These are phyloP conservation scores for Cercospora sp. DNA, from an alignment of 2,329 filamentous ascomycete genomes.

Conservation along the genomic window DNA sequence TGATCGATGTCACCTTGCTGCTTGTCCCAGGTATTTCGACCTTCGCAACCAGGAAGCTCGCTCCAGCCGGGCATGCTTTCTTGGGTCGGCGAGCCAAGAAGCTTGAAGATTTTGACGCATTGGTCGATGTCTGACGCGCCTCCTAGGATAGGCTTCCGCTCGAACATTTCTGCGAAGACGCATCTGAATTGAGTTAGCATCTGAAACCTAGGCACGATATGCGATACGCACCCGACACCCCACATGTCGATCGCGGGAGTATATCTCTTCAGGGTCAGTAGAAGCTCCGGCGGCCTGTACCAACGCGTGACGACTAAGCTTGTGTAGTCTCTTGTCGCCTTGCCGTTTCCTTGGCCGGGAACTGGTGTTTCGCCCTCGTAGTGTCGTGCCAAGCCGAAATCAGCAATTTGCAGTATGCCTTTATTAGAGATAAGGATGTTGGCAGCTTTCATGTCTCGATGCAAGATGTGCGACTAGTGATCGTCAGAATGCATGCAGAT, in stretches of 20 bases:
- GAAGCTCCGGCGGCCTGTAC: conserved; percentile 92
- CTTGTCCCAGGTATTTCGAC: conserved; percentile 61
- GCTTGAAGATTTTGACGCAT: conserved; percentile 87
- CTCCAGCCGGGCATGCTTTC: conserved; percentile 92
- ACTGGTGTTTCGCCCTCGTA: conserved; percentile 83
- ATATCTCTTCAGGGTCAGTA: conserved; percentile 84
- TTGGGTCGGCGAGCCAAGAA: conserved; percentile 86
- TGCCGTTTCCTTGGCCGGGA: conserved; percentile 75
- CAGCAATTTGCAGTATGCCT: conserved; percentile 91
- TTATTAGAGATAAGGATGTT: conserved; percentile 95
- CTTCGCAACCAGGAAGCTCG: conserved; percentile 76
- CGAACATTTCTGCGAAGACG: conserved; percentile 97
- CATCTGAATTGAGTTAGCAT: conserved; percentile 60
- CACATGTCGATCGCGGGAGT: conserved; percentile 98
- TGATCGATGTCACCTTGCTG: conserved; percentile 67
- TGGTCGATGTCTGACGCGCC: conserved; percentile 89
- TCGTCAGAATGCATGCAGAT: neutral
- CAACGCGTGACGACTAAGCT: conserved; percentile 95
- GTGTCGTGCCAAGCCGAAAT: conserved; percentile 91
- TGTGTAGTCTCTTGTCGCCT: conserved; percentile 87
- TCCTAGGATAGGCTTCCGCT: conserved; percentile 86
- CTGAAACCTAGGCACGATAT: neutral
- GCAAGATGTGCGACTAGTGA: conserved; percentile 66
- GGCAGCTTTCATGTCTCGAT: conserved; percentile 98
- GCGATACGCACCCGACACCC: conserved; percentile 77